These are phyloP conservation scores for Fistulinella prunicolor DNA, from an alignment of 768 basidiomycete genomes.

Conservation along the genomic window DNA sequence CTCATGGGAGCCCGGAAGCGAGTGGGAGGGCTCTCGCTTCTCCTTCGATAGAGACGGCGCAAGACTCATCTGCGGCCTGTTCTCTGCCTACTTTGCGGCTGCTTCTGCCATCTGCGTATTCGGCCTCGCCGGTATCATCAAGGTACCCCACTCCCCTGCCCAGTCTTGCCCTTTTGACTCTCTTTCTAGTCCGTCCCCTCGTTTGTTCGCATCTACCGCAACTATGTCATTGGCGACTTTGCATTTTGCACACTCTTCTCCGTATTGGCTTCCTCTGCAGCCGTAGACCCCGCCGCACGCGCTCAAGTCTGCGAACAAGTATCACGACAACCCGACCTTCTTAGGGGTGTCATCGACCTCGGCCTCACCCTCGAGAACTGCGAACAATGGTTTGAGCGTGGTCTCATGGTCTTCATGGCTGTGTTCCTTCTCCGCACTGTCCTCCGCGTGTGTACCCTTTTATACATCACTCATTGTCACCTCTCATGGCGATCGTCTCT, in stretches of 20 bases:
- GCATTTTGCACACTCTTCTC: conserved; percentile 63
- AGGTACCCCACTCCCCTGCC: conserved; percentile 41
- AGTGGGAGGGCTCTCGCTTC: conserved; percentile 46
- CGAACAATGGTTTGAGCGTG: conserved; percentile 73
- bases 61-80: conserved; percentile 56
- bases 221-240: conserved; percentile 79
- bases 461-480: neutral
- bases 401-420: conserved; percentile 54
- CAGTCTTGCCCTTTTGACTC: neutral
- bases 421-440: conserved; percentile 61
- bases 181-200: conserved; percentile 53
- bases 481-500: conserved; percentile 4
- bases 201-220: conserved; percentile 76
- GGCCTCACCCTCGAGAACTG: conserved; percentile 79
- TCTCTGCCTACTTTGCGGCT: conserved; percentile 63
- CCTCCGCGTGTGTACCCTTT: conserved; percentile 52
- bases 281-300: conserved; percentile 54
- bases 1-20: conserved; percentile 45
- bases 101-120: conserved; percentile 62
- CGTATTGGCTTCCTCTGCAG: conserved; percentile 52
- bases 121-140: conserved; percentile 67
- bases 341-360: conserved; percentile 66
- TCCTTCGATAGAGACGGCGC: conserved; percentile 41
- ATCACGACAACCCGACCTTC: conserved; percentile 70
- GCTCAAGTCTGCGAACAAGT: conserved; percentile 70